Evolutionary conservation across 2,329 filamentous ascomycete genomes (phyloP).

Genomic region (Pyrenophora seminiperda): DNA sequence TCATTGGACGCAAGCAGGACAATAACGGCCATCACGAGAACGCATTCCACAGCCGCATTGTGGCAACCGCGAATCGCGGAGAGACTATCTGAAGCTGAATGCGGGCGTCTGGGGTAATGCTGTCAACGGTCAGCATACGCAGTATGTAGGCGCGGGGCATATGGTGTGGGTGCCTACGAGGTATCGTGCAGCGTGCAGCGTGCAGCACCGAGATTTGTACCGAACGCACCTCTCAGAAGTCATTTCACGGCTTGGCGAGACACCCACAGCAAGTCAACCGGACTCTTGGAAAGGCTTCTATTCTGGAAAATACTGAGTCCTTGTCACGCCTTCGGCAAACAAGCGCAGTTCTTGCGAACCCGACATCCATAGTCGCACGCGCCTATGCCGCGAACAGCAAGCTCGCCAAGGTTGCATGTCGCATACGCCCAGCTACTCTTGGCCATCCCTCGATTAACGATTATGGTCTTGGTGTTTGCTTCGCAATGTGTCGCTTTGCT

Average conservation of each 20-base stretch:
- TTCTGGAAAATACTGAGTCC: neutral
- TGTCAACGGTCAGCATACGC: neutral
- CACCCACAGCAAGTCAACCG: neutral
- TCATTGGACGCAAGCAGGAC: conserved; percentile 8
- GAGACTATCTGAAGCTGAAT: conserved; percentile 7
- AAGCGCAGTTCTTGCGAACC: too few species aligned
- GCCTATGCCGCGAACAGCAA: conserved; percentile 3
- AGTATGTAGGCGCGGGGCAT: neutral
- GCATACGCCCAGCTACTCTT: conserved; percentile 14
- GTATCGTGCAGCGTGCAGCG: too few species aligned
- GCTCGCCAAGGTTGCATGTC: conserved; percentile 10
- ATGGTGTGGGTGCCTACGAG: too few species aligned
- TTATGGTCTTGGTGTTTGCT: neutral
- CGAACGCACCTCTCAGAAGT: conserved; percentile 6
- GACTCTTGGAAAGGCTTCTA: neutral
- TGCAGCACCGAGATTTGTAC: conserved; percentile 6
- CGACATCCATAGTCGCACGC: neutral
- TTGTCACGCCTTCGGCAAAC: too few species aligned
- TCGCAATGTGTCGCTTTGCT: neutral
- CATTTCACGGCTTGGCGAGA: neutral
- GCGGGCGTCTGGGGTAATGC: conserved; percentile 1
- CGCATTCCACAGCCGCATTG: neutral
- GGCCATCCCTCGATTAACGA: too few species aligned
- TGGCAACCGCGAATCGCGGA: neutral
- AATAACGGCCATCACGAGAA: conserved; percentile 8